Conservation (phyloP, 2,329 filamentous ascomycete species). For the Penicillium paneum region DNA sequence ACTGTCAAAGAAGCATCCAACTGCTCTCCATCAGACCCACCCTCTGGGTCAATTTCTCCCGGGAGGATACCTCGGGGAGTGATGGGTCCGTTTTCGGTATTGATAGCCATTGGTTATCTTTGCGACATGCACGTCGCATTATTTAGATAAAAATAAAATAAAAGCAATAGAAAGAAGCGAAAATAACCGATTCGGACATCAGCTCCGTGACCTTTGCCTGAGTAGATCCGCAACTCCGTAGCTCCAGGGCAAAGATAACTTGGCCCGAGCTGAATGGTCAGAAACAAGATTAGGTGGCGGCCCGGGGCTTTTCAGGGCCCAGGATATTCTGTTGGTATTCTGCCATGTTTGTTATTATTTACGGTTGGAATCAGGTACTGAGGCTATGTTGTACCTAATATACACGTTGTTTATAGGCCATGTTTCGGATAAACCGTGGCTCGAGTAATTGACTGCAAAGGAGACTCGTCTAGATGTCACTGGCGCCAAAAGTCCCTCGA, state of each 20-base stretch:
- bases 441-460: background rate
- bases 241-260: background rate
- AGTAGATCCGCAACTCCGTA: no score
- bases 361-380: no score
- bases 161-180: no score
- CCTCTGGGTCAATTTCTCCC: constrained; percentile 22
- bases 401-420: no score
- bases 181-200: no score
- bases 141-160: constrained; percentile 1
- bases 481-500: background rate
- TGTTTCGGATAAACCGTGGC: no score
- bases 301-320: background rate
- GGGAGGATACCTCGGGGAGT: constrained; percentile 14
- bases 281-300: background rate
- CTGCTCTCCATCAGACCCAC: constrained; percentile 41
- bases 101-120: constrained; percentile 6
- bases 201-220: no score
- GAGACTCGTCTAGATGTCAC: background rate
- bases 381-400: no score
- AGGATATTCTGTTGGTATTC: no score
- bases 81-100: constrained; percentile 24
- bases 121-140: constrained; percentile 9
- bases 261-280: background rate
- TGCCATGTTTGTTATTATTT: no score
- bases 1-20: constrained; percentile 45